phyloP scores from a whole-genome alignment of 345 rosid species.

The Nasturtium officinale region DNA sequence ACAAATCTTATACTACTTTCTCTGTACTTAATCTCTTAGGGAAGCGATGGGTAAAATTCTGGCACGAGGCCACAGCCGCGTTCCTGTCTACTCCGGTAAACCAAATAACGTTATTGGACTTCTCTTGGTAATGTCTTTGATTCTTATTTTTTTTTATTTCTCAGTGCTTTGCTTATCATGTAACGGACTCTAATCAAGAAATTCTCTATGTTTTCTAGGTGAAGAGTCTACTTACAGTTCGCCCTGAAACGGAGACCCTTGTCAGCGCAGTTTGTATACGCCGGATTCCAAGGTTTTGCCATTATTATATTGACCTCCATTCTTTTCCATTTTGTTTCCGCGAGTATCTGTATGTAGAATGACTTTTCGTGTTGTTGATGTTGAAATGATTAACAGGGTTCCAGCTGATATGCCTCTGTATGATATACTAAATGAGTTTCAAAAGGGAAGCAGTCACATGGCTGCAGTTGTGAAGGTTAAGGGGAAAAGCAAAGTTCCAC shows the following conservation, averaged over 20 bases:
- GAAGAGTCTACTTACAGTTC: conserved; percentile 95
- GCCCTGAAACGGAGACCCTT: conserved; percentile 98
- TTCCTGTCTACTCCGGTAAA: conserved; percentile 92
- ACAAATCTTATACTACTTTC: neutral
- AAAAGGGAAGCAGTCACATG: conserved; percentile 99
- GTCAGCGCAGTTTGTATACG: conserved; percentile 96
- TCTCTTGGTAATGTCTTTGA: conserved; percentile 60
- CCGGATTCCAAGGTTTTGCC: conserved; percentile 81
- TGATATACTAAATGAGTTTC: conserved; percentile 95
- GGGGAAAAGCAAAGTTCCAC: conserved; percentile 59
- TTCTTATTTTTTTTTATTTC: neutral
- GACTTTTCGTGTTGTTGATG: neutral
- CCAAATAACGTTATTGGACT: conserved; percentile 91
- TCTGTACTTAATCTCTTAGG: conserved; percentile 52
- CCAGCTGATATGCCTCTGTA: conserved; percentile 98
- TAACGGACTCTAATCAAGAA: conserved; percentile 3
- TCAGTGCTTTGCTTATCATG: conserved; percentile 10
- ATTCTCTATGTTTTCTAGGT: conserved; percentile 51
- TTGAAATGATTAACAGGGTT: conserved; percentile 58
- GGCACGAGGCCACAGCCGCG: conserved; percentile 96
- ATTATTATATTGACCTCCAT: neutral
- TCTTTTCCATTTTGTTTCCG: conserved; percentile 16
- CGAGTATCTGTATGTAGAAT: neutral
- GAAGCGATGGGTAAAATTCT: conserved; percentile 98
- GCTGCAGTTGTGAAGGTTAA: conserved; percentile 94